A percentile compares a stretch with the other conserved stretches of the same genome.
Evolutionary conservation across 192 early-diverging fungal species (phyloP).

Genomic region (Rhizoclosmatium globosum): DNA sequence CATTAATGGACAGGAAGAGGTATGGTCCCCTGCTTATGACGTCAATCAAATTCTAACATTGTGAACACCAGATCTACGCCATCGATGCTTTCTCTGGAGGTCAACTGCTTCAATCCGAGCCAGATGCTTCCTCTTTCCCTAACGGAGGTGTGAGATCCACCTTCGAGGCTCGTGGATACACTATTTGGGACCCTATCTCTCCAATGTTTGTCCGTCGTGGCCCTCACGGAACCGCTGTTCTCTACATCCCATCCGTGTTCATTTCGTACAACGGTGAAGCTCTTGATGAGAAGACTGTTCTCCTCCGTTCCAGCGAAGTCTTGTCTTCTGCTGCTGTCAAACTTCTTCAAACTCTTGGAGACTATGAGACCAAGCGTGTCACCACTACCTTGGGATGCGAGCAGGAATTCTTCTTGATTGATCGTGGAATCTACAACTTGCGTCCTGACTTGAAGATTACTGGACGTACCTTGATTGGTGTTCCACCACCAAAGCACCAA

Average conservation of each 20-base stretch:
- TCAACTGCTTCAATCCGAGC: constrained; percentile 97
- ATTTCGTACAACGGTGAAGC: constrained; percentile 99
- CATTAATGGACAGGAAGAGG: constrained; percentile 85
- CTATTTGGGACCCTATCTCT: constrained; percentile 96
- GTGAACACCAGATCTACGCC: constrained; percentile 55
- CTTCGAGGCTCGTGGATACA: constrained; percentile 99
- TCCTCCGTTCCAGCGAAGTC: constrained; percentile 89
- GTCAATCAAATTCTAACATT: not conserved
- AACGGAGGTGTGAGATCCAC: constrained; percentile 97
- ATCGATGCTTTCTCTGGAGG: constrained; percentile 97
- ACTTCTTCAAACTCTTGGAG: constrained; percentile 83
- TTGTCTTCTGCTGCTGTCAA: constrained; percentile 82
- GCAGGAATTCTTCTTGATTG: constrained; percentile 99
- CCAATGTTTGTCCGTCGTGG: constrained; percentile 95
- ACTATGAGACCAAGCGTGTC: constrained; percentile 79
- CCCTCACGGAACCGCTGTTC: constrained; percentile 88
- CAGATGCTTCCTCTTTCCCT: constrained; percentile 99
- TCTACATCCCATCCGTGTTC: constrained; percentile 98
- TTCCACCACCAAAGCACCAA: constrained; percentile 95
- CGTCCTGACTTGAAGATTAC: constrained; percentile 96
- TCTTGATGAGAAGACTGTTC: constrained; percentile 97
- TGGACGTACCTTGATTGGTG: constrained; percentile 92
- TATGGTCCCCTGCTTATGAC: constrained; percentile 40
- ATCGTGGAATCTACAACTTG: constrained; percentile 90
- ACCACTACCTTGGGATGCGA: constrained; percentile 95